Conservation (phyloP, 1,139 yeast species). For the Candida sanyaensis region DNA sequence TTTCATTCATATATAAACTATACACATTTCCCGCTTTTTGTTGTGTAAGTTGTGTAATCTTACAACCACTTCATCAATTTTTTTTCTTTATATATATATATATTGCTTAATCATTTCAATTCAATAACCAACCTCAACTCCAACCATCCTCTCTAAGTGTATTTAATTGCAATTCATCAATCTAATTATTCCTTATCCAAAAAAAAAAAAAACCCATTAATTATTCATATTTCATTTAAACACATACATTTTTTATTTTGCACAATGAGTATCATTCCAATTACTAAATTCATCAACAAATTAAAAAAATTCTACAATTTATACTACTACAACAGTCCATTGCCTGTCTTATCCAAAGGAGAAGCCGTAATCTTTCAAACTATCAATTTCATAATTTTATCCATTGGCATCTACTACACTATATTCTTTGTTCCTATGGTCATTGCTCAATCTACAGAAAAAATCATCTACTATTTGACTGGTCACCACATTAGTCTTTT, state of each 20-base stretch:
- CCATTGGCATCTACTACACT: conserved; percentile 20
- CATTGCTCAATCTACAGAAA: conserved; percentile 17
- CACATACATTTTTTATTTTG: not conserved
- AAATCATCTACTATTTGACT: conserved; percentile 21
- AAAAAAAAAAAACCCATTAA: not conserved
- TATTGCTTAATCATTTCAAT: no score
- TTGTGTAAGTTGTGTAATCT: no score
- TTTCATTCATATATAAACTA: not conserved
- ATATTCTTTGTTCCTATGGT: conserved; percentile 16
- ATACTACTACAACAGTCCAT: conserved; percentile 30
- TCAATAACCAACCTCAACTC: no score
- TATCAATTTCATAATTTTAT: conserved; percentile 17
- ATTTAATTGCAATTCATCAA: no score
- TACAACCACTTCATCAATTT: no score
- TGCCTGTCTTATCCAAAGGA: conserved; percentile 28
- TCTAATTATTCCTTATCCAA: no score
- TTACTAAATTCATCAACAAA: conserved; percentile 5
- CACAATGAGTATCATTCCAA: not conserved
- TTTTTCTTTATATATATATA: no score
- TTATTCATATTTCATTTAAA: not conserved
- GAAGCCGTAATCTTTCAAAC: conserved; percentile 24
- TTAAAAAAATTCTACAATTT: conserved; percentile 20
- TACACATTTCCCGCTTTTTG: not conserved
- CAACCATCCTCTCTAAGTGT: no score
- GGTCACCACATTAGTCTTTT: conserved; percentile 14